Base-by-base conservation (phyloP, 163 green algal species). In the Scenedesmus sp. region DNA sequence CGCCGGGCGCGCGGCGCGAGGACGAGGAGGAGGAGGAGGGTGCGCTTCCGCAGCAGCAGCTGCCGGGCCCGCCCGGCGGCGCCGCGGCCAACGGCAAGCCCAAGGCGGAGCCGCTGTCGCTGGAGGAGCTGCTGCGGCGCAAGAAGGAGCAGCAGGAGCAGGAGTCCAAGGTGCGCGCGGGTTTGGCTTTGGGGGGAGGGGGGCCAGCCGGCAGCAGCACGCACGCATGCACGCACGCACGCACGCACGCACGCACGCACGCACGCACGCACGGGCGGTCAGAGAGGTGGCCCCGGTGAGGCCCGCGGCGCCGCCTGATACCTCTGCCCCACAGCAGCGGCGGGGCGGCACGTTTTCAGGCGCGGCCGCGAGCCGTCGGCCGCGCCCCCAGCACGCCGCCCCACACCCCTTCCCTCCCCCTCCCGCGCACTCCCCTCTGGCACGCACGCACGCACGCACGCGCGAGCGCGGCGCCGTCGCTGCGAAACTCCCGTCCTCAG, bases 81-180 rank as follows among this genome's bases (percentile, higher is more conserved):
- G 48, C 14, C 4, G 14, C 6, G 2, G 17, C 53, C 33, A 80
- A 80, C 31, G 71, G 71, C 58, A 71, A 80, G 24, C 26, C 71
- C 50, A 80, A 80, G 26, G 39, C 65, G 67, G 69, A 70, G 89
- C 94, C 94, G 1, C 81, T 98, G 20, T 97, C 94, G 0, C 81
- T 98, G 77, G 95, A 98, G 81, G 94, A 98, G 87, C 83, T 98
- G 36, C 83, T 98, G 29, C 92, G 89, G 70, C 93, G 93, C 78
- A 92, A 89, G 78, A 89, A 95, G 77, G 83, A 89, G 57, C 89
- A 96, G 80, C 81, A 93, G 76, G 87, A 89, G 75, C 87, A 83
- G 29, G 85, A 90, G 56, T 85, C 93, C 36, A 95, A 95, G 90
- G 90, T 93, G 69, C 39, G 39, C 39, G 39, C 39, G 10, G 51